A percentile compares a stretch with the other conserved stretches of the same genome.
Conservation (phyloP, 257 asterid species). For the Vinca minor region DNA sequence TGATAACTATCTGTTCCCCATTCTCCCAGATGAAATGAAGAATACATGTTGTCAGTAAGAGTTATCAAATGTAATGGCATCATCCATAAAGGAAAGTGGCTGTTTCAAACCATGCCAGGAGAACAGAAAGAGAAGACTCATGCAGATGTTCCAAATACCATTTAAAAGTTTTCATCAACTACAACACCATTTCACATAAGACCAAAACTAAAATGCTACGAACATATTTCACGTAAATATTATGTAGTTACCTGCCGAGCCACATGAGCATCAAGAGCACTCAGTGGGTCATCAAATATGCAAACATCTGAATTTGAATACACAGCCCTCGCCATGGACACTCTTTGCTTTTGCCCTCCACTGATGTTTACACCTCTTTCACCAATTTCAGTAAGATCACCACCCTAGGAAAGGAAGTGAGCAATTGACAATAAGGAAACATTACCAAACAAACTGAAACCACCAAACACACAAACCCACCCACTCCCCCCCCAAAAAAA, state of each 20-base stretch:
- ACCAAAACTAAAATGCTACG: neutral
- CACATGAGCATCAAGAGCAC: conserved; percentile 98
- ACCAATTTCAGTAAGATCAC: conserved; percentile 97
- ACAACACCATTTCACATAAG: neutral
- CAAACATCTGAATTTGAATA: conserved; percentile 89
- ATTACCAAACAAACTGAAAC: conserved; percentile 8
- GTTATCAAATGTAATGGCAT: neutral
- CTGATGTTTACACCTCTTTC: conserved; percentile 99
- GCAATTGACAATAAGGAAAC: conserved; percentile 5
- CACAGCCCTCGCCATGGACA: conserved; percentile 97
- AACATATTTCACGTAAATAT: conserved; percentile 3
- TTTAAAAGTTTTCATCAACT: neutral
- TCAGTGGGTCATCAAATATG: conserved; percentile 91
- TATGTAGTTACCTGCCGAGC: conserved; percentile 71
- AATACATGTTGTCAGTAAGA: neutral
- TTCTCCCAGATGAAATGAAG: neutral
- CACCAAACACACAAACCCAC: neutral
- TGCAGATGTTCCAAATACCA: neutral
- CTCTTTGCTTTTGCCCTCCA: conserved; percentile 99
- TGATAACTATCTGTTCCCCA: neutral
- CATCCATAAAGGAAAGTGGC: neutral
- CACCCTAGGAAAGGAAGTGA: conserved; percentile 47
- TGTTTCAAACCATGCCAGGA: neutral
- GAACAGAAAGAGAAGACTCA: neutral
- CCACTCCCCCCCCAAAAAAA: neutral